phyloP scores from a whole-genome alignment of 1,284 basidiomycete genomes.

The Taiwanofungus camphoratus region DNA sequence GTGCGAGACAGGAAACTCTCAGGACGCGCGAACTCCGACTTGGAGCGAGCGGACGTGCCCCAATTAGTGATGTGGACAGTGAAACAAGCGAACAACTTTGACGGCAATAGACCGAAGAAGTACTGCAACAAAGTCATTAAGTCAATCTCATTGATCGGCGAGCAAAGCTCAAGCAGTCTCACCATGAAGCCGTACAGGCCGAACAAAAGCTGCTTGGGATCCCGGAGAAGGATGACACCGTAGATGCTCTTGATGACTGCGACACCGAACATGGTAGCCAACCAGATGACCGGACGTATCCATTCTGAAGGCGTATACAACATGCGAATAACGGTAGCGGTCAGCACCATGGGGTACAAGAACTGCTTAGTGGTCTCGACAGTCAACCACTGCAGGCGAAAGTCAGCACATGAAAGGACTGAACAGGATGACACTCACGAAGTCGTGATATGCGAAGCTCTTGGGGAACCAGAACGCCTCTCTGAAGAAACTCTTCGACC shows the following conservation, averaged over 20 bases:
- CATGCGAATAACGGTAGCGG: conserved; percentile 17
- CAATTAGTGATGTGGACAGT: conserved; percentile 18
- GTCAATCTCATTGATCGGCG: background rate
- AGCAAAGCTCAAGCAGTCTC: background rate
- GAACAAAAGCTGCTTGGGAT: conserved; percentile 15
- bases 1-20: conserved; percentile 18
- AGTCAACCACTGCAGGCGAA: conserved; percentile 14
- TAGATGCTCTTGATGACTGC: conserved; percentile 19
- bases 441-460: conserved; percentile 15
- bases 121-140: conserved; percentile 7
- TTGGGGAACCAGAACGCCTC: conserved; percentile 21
- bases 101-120: conserved; percentile 20
- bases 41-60: conserved; percentile 21
- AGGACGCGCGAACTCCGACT: conserved; percentile 16
- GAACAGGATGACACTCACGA: conserved; percentile 7
- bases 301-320: conserved; percentile 14
- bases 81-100: conserved; percentile 18
- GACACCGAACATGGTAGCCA: conserved; percentile 19
- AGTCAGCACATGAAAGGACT: background rate
- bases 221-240: conserved; percentile 15
- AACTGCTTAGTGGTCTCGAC: conserved; percentile 21
- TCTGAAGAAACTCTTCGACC: conserved; percentile 22
- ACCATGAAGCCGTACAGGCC: conserved; percentile 19
- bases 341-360: conserved; percentile 19
- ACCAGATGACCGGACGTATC: conserved; percentile 17